Evolutionary conservation across 148 eudicot genomes (phyloP).

Genomic region (Cornus kousa): DNA sequence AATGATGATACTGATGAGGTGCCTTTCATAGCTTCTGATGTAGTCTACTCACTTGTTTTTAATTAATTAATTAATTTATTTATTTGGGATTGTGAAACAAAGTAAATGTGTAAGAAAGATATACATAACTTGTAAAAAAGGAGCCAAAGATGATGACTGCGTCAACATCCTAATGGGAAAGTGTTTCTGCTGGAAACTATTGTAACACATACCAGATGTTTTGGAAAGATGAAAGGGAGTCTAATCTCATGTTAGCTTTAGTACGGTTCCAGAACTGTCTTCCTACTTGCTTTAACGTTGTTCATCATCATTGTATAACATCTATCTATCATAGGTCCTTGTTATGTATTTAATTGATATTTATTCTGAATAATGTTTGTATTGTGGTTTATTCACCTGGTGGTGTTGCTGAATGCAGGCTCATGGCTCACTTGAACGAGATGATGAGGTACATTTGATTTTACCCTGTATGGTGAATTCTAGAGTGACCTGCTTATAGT

Average conservation of each 20-base stretch:
- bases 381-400: not conserved
- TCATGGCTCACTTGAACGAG: conserved; percentile 82
- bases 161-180: not conserved
- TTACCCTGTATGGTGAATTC: conserved; percentile 6
- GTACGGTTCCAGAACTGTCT: not conserved
- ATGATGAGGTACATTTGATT: conserved; percentile 73
- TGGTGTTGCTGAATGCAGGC: conserved; percentile 48
- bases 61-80: not conserved
- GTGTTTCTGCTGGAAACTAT: not conserved
- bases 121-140: not conserved
- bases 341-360: not conserved
- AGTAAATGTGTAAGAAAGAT: not conserved
- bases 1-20: conserved; percentile 85
- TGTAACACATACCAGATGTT: not conserved
- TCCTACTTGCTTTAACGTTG: not conserved
- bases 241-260: not conserved
- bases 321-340: not conserved
- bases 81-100: not conserved
- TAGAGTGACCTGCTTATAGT: not conserved
- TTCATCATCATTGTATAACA: not conserved
- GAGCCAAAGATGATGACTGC: not conserved
- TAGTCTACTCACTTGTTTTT: not conserved
- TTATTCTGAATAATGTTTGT: conserved; percentile 4
- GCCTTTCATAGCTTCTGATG: conserved; percentile 8
- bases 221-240: not conserved